Conservation (phyloP, 2,329 filamentous ascomycete genomes). For the Dactylellina haptotyla region DNA sequence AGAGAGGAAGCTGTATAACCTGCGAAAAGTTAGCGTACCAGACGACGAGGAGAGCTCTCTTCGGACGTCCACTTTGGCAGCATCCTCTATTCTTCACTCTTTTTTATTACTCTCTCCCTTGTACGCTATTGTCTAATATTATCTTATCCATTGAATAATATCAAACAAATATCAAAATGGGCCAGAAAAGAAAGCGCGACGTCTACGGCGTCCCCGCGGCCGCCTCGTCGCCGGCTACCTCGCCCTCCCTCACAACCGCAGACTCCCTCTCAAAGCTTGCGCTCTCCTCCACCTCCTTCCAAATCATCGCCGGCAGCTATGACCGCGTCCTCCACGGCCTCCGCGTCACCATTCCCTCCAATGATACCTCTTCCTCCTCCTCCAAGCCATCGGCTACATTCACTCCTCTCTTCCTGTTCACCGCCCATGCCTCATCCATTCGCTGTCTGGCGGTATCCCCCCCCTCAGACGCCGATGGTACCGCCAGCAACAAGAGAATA, state of each 20-base stretch:
- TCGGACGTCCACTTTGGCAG: no score
- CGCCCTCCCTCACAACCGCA: slow-evolving; percentile 1
- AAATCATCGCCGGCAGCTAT: slow-evolving; percentile 92
- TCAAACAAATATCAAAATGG: slow-evolving; percentile 35
- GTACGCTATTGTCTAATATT: no score
- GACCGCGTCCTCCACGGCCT: slow-evolving; percentile 91
- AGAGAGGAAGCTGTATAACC: neutral
- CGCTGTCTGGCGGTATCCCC: slow-evolving; percentile 88
- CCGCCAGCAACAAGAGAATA: slow-evolving; percentile 77
- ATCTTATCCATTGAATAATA: neutral
- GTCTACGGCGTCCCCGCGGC: neutral
- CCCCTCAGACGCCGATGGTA: slow-evolving; percentile 69
- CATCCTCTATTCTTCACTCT: no score
- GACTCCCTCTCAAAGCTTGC: slow-evolving; percentile 35
- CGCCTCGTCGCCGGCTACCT: neutral
- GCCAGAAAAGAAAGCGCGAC: slow-evolving; percentile 41
- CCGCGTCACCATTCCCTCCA: slow-evolving; percentile 40
- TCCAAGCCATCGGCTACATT: slow-evolving; percentile 66
- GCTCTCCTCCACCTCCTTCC: slow-evolving; percentile 70
- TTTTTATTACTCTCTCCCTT: no score
- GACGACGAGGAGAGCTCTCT: neutral
- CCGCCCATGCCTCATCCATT: slow-evolving; percentile 88
- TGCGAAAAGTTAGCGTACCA: neutral
- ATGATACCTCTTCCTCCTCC: no score
- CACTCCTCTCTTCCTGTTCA: slow-evolving; percentile 93